Percentiles rank a stretch among this genome's conserved stretches.
Evolutionary conservation across 1,284 basidiomycete genomes (phyloP).

Genomic region (Ceratobasidium sp.): DNA sequence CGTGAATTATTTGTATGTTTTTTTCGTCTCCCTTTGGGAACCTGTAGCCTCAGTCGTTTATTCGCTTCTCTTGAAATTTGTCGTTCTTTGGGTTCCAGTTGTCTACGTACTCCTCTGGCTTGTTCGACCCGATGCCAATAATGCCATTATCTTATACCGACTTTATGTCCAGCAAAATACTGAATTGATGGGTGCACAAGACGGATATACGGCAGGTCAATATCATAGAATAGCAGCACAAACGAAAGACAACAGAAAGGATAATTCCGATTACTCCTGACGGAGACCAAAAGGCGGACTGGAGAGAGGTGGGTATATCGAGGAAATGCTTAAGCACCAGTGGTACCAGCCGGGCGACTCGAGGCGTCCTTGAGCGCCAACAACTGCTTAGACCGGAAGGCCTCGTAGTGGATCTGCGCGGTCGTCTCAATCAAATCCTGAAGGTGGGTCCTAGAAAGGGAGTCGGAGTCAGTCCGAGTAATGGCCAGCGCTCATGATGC

Average conservation of each 20-base stretch:
- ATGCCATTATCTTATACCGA: slow-evolving; percentile 19
- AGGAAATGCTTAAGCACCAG: slow-evolving; percentile 12
- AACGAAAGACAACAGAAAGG: slow-evolving; percentile 41
- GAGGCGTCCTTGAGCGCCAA: slow-evolving; percentile 87
- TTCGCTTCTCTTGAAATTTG: slow-evolving; percentile 23
- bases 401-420: slow-evolving; percentile 98
- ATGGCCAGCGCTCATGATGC: slow-evolving; percentile 13
- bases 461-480: slow-evolving; percentile 30
- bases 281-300: slow-evolving; percentile 36
- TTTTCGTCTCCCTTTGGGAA: slow-evolving; percentile 11
- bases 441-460: slow-evolving; percentile 81
- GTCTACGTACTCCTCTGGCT: slow-evolving; percentile 23
- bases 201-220: slow-evolving; percentile 35
- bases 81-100: slow-evolving; percentile 26
- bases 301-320: slow-evolving; percentile 15
- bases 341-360: slow-evolving; percentile 43
- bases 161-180: slow-evolving; percentile 3
- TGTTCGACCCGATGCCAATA: slow-evolving; percentile 41
- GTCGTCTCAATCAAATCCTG: slow-evolving; percentile 99
- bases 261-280: slow-evolving; percentile 39
- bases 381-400: slow-evolving; percentile 98
- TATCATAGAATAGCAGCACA: slow-evolving; percentile 42
- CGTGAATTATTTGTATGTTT: slow-evolving; percentile 41
- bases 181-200: slow-evolving; percentile 32
- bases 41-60: slow-evolving; percentile 44